These are phyloP conservation scores for Huntiella bhutanensis DNA, from an alignment of 2,329 filamentous ascomycete genomes.

Conservation along the genomic window DNA sequence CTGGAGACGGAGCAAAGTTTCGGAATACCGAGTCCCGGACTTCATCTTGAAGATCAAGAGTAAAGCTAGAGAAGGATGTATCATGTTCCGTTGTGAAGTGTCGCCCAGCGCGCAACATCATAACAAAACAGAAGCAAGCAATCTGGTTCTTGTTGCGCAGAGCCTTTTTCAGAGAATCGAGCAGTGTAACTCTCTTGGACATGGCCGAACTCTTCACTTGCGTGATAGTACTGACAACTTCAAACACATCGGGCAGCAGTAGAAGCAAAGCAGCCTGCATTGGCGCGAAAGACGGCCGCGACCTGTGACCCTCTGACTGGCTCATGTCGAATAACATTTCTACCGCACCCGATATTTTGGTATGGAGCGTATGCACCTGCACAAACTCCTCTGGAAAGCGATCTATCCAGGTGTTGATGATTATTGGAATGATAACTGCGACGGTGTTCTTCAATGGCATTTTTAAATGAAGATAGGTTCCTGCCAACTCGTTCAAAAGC, in stretches of 20 bases:
- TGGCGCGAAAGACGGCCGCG: constrained; percentile 34
- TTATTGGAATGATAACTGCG: constrained; percentile 39
- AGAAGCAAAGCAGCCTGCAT: constrained; percentile 44
- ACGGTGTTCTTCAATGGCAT: constrained; percentile 45
- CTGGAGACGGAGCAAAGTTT: constrained; percentile 26
- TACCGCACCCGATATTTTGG: constrained; percentile 42
- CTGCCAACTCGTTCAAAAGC: constrained; percentile 46
- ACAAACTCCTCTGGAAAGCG: constrained; percentile 46
- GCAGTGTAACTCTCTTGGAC: constrained; percentile 45
- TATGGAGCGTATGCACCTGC: constrained; percentile 38
- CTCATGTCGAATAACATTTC: constrained; percentile 55
- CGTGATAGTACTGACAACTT: constrained; percentile 47
- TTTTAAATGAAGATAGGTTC: constrained; percentile 46
- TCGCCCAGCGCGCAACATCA: constrained; percentile 40
- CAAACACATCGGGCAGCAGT: constrained; percentile 48
- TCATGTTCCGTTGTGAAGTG: constrained; percentile 46
- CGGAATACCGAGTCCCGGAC: constrained; percentile 46
- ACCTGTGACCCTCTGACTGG: constrained; percentile 36
- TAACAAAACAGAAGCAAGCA: constrained; percentile 46
- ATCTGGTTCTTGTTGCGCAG: constrained; percentile 46
- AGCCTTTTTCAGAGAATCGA: constrained; percentile 43
- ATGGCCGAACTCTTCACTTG: constrained; percentile 43
- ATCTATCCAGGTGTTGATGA: constrained; percentile 48
- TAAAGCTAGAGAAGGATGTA: constrained; percentile 44
- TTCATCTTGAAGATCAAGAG: constrained; percentile 51